Base-by-base conservation (phyloP, 1,284 basidiomycete genomes). In the Termitomyces sp. region DNA sequence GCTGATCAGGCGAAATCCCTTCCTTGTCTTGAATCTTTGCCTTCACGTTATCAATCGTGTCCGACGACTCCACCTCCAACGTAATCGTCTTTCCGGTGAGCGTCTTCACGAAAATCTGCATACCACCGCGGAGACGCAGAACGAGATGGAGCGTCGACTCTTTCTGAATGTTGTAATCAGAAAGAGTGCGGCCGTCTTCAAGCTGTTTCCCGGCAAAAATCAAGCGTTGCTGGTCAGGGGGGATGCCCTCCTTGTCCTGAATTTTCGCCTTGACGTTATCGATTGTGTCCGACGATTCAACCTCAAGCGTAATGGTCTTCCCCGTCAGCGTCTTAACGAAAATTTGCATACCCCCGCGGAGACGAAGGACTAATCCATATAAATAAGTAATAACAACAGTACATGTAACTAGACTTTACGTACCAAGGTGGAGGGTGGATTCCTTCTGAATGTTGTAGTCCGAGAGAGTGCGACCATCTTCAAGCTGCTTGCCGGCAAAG, bases 71-170 rank as follows among this genome's bases (percentile, higher is more conserved):
- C 5, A 75, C 72, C 61, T 72, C 72, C 24, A 73, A 62, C 1
- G 72, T 73, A 57, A 74, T 74, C 5, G 73, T 74, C 66, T 75
- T 75, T 3, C 73, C 73, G 0, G 73, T 75, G 0, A 75, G 61
- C 1, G 80, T 84, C 75, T 88, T 90, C 58, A 88, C 86, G 68
- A 88, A 88, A 62, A 88, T 88, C 64, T 59, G 60, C 60, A 59
- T 58, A 12, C 79, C 78, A 53, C 80, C 79, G 58, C 80, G 78
- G 3, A 82, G 73, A 67, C 80, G 80, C 34, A 82, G 73, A 26
- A 81, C 79, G 31, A 81, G 75, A 44, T 9, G 71, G 68, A 38
- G 69, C 68, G 58, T 60, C 13, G 49, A 52, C 53, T 60, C 58
- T 39, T 60, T 60, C 58, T 60, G 58, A 12, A 60, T 60, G 39